A percentile compares a stretch with the other conserved stretches of the same genome.
phyloP scores from a whole-genome alignment of 257 asterid species.

The Dorcoceras hygrometricum region DNA sequence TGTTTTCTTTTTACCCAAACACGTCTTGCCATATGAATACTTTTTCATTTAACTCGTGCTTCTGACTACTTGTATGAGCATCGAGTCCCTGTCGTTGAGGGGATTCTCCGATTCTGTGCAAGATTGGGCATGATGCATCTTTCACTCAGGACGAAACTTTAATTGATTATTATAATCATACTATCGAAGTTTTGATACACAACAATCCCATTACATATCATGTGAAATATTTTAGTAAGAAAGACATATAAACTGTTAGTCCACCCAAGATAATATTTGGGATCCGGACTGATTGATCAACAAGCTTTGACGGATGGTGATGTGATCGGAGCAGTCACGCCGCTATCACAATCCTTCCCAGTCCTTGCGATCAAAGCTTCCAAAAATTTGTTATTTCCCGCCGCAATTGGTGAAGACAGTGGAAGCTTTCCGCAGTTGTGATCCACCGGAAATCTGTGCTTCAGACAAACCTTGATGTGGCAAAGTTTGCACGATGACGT shows the following conservation, averaged over 20 bases:
- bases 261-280: not conserved
- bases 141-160: not conserved
- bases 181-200: not conserved
- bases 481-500: constrained; percentile 65
- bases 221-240: no score
- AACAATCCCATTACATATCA: not conserved
- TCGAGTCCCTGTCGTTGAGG: not conserved
- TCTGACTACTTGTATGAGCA: not conserved
- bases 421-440: constrained; percentile 47
- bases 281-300: not conserved
- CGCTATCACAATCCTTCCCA: constrained; percentile 2
- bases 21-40: not conserved
- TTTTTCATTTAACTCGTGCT: no score
- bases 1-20: no score
- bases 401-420: constrained; percentile 10
- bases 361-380: not conserved
- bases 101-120: not conserved
- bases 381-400: constrained; percentile 20
- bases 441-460: constrained; percentile 78
- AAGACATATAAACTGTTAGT: not conserved
- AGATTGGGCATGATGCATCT: not conserved
- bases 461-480: constrained; percentile 62
- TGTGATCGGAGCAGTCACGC: not conserved
- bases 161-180: not conserved
- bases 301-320: not conserved